phyloP scores from a whole-genome alignment of 345 rosid species.

The Sapria himalayana region DNA sequence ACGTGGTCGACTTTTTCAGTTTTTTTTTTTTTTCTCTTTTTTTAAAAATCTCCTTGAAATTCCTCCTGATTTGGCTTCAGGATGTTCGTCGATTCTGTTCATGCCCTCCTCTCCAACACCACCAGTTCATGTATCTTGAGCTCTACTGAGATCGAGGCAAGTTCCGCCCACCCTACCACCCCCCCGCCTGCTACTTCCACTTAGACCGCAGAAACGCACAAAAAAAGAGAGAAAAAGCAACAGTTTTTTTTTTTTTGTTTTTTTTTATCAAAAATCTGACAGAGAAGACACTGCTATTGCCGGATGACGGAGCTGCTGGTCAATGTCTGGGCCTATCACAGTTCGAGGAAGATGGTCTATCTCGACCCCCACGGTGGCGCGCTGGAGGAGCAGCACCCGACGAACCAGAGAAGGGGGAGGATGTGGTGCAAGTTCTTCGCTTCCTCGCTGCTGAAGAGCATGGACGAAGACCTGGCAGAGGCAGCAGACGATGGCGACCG shows the following conservation, averaged over 20 bases:
- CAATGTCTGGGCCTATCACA: constrained; percentile 92
- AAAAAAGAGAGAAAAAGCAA: too few species aligned
- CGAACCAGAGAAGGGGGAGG: constrained; percentile 34
- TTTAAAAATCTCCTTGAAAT: background rate
- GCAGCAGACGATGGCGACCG: constrained; percentile 80
- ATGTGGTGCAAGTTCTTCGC: constrained; percentile 76
- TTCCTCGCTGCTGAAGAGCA: constrained; percentile 49
- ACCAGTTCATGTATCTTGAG: constrained; percentile 34
- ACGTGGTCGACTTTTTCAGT: background rate
- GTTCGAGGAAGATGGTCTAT: constrained; percentile 76
- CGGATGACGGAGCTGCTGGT: constrained; percentile 65
- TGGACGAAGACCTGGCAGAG: constrained; percentile 98
- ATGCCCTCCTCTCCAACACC: constrained; percentile 39
- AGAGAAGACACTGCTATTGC: constrained; percentile 84
- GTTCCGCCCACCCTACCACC: constrained; percentile 5
- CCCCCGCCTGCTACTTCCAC: background rate
- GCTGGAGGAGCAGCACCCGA: constrained; percentile 54
- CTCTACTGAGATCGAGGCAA: constrained; percentile 52
- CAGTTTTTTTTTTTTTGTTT: background rate
- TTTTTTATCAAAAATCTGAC: constrained; percentile 13
- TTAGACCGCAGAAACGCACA: background rate
- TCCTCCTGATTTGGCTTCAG: constrained; percentile 18
- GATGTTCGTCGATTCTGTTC: constrained; percentile 86
- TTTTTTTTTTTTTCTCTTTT: constrained; percentile 1
- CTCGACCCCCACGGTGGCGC: constrained; percentile 53